Evolutionary conservation across 192 early-diverging fungal genomes (phyloP).

Genomic region (Coemansia sp.): DNA sequence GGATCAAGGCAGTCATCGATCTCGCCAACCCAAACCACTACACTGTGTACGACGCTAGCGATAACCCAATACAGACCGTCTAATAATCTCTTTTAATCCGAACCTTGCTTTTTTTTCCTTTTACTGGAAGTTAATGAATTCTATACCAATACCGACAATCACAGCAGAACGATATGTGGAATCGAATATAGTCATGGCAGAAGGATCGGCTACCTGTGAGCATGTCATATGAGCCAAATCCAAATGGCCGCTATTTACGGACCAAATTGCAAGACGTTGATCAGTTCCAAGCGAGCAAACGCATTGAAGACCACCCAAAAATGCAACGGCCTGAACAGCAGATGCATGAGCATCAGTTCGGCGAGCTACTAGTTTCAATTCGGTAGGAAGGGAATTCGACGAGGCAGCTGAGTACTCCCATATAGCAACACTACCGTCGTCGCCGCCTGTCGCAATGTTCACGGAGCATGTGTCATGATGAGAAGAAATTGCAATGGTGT

Average conservation of each 20-base stretch:
- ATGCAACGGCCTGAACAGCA: conserved; percentile 57
- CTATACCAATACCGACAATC: conserved; percentile 63
- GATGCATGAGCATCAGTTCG: conserved; percentile 63
- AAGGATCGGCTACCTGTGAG: conserved; percentile 70
- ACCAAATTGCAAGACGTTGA: conserved; percentile 68
- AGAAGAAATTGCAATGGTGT: conserved; percentile 47
- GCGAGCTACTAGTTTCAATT: not conserved
- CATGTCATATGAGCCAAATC: conserved; percentile 51
- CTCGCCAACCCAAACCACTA: conserved; percentile 28
- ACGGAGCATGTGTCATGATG: conserved; percentile 1
- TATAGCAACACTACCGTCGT: conserved; percentile 80
- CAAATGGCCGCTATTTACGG: conserved; percentile 22
- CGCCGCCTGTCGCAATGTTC: conserved; percentile 71
- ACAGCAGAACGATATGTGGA: conserved; percentile 19
- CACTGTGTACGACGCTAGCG: conserved; percentile 26
- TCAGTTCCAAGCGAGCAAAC: conserved; percentile 62
- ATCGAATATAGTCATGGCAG: conserved; percentile 28
- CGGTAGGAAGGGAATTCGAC: conserved; percentile 4
- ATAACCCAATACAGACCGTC: conserved; percentile 21
- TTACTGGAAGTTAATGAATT: conserved; percentile 40
- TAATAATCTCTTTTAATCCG: not conserved
- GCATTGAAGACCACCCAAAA: not conserved
- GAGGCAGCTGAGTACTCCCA: conserved; percentile 55
- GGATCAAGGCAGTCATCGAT: conserved; percentile 23
- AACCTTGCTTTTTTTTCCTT: conserved; percentile 1